phyloP scores from a whole-genome alignment of 192 early-diverging fungal species.

The Coemansia sp. region DNA sequence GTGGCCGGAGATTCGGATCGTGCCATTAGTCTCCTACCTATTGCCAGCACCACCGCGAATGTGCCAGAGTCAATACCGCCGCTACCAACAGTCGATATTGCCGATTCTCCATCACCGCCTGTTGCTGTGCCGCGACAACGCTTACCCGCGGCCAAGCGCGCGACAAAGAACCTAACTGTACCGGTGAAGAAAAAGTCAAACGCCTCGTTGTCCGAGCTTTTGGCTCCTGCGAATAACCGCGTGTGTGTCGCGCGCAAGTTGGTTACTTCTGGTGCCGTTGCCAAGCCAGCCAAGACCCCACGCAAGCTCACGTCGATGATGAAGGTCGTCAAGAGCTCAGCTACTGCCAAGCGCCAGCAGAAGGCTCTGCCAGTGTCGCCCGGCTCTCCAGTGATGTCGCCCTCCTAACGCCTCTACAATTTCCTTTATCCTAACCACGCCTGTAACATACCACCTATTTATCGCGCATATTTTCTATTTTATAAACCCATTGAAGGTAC shows the following conservation, averaged over 20 bases:
- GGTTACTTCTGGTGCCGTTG: background rate
- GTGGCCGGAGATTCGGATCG: constrained; percentile 51
- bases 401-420: constrained; percentile 4
- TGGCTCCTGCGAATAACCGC: background rate
- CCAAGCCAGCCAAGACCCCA: background rate
- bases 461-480: background rate
- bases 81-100: constrained; percentile 8
- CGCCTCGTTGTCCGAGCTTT: constrained; percentile 7
- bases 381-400: constrained; percentile 23
- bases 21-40: constrained; percentile 32
- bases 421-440: background rate
- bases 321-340: constrained; percentile 36
- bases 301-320: constrained; percentile 49
- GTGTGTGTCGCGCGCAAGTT: background rate
- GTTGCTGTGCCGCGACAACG: background rate
- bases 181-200: background rate
- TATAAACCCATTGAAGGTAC: background rate
- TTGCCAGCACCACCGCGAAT: background rate
- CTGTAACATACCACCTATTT: background rate
- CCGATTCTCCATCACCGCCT: background rate
- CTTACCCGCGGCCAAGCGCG: background rate
- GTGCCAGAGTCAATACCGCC: background rate
- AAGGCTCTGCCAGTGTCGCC: constrained; percentile 13
- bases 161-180: background rate
- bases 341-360: constrained; percentile 5